A percentile compares a stretch with the other conserved stretches of the same genome.
Conservation (phyloP, 345 rosid genomes). For the Leavenworthia alabamica region DNA sequence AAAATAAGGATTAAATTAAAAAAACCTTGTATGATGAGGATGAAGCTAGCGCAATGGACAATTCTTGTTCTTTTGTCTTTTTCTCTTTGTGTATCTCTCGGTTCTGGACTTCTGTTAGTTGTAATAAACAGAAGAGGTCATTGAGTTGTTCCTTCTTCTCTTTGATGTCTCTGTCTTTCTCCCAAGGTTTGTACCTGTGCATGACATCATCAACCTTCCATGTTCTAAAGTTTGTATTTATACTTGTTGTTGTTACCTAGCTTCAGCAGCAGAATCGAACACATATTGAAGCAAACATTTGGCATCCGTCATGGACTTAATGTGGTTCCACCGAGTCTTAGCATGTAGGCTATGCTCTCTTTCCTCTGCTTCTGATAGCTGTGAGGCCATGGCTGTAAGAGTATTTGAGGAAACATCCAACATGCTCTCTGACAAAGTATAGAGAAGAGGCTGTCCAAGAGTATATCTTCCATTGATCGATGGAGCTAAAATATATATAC, state of each 20-base stretch:
- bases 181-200: slow-evolving; percentile 58
- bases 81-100: slow-evolving; percentile 54
- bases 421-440: too few species aligned
- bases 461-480: too few species aligned
- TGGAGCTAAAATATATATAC: too few species aligned
- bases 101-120: slow-evolving; percentile 55
- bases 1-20: slow-evolving; percentile 11
- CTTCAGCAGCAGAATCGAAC: slow-evolving; percentile 56
- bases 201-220: not conserved
- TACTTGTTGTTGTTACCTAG: slow-evolving; percentile 42
- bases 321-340: slow-evolving; percentile 63
- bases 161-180: slow-evolving; percentile 56
- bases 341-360: slow-evolving; percentile 51
- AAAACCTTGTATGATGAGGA: slow-evolving; percentile 42
- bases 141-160: slow-evolving; percentile 60
- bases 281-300: slow-evolving; percentile 65
- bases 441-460: too few species aligned
- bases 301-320: slow-evolving; percentile 66
- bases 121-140: slow-evolving; percentile 48
- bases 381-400: slow-evolving; percentile 69
- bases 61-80: slow-evolving; percentile 55
- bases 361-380: slow-evolving; percentile 80
- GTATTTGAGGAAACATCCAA: slow-evolving; percentile 61
- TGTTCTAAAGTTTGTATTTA: not conserved
- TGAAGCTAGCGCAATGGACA: slow-evolving; percentile 50